A percentile compares a stretch with the other conserved stretches of the same genome.
Evolutionary conservation across 1,284 basidiomycete genomes (phyloP).

Genomic region (Taiwanofungus camphoratus): DNA sequence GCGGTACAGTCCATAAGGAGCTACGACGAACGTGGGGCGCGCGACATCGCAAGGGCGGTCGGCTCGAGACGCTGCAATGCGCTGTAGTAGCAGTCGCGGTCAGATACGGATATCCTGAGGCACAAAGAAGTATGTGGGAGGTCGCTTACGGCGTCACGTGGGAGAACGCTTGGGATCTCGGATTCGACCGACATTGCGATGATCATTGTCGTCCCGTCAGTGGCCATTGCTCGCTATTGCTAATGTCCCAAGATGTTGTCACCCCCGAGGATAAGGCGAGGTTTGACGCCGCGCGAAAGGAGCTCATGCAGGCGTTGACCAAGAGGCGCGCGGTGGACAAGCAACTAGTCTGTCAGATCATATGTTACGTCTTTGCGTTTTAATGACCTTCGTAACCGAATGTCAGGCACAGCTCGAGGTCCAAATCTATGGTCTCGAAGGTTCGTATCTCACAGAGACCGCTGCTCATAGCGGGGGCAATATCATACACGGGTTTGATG

Average conservation of each 20-base stretch:
- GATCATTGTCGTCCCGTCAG: not conserved
- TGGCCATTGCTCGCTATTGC: too few species aligned
- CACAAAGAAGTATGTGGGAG: too few species aligned
- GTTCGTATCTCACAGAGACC: conserved; percentile 68
- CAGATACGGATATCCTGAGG: too few species aligned
- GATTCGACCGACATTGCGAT: not conserved
- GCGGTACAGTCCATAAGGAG: too few species aligned
- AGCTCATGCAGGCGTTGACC: conserved; percentile 60
- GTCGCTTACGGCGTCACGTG: too few species aligned
- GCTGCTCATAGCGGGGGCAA: conserved; percentile 70
- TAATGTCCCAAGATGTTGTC: conserved; percentile 27
- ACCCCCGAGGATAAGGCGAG: conserved; percentile 58
- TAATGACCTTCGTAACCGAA: too few species aligned
- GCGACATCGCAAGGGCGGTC: too few species aligned
- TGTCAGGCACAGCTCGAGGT: conserved; percentile 69
- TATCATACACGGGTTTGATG: conserved; percentile 78
- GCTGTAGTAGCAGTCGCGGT: too few species aligned
- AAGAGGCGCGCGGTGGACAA: conserved; percentile 70
- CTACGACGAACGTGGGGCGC: too few species aligned
- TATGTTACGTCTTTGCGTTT: conserved; percentile 7
- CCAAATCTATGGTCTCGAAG: conserved; percentile 71
- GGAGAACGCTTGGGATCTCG: not conserved
- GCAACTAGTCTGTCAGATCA: conserved; percentile 49
- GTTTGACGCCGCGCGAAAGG: conserved; percentile 67
- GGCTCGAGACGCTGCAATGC: too few species aligned